These are phyloP conservation scores for Barnettozyma sp. DNA, from an alignment of 805 yeast species.

Conservation along the genomic window DNA sequence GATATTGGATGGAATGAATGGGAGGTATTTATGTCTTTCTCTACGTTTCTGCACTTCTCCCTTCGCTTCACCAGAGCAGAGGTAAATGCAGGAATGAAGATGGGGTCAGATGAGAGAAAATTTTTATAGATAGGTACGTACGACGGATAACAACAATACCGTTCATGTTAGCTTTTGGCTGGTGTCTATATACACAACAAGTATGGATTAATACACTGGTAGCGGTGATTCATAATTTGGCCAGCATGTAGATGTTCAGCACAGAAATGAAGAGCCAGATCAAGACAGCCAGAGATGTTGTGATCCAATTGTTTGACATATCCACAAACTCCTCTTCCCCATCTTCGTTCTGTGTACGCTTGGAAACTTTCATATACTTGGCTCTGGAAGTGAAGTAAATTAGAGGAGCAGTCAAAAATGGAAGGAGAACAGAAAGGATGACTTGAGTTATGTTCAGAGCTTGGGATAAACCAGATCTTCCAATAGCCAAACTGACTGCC, in stretches of 20 bases:
- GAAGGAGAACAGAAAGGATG: slow-evolving; percentile 71
- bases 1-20: no score
- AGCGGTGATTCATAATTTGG: slow-evolving; percentile 29
- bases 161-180: no score
- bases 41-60: no score
- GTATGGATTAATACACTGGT: no score
- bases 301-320: slow-evolving; percentile 57
- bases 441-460: slow-evolving; percentile 87
- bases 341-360: slow-evolving; percentile 9
- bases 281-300: slow-evolving; percentile 41
- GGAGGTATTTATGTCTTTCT: no score
- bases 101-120: no score
- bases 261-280: slow-evolving; percentile 69
- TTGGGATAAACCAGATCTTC: slow-evolving; percentile 60
- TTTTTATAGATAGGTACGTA: no score
- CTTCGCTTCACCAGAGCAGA: no score
- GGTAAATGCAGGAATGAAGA: no score
- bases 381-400: slow-evolving; percentile 72
- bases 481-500: slow-evolving; percentile 61
- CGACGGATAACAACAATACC: no score
- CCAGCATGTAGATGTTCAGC: slow-evolving; percentile 62
- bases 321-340: slow-evolving; percentile 27
- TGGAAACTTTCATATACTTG: slow-evolving; percentile 56
- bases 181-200: no score
- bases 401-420: slow-evolving; percentile 80